Conservation (phyloP, 768 basidiomycete genomes). For the Boletus vinaceobasis region DNA sequence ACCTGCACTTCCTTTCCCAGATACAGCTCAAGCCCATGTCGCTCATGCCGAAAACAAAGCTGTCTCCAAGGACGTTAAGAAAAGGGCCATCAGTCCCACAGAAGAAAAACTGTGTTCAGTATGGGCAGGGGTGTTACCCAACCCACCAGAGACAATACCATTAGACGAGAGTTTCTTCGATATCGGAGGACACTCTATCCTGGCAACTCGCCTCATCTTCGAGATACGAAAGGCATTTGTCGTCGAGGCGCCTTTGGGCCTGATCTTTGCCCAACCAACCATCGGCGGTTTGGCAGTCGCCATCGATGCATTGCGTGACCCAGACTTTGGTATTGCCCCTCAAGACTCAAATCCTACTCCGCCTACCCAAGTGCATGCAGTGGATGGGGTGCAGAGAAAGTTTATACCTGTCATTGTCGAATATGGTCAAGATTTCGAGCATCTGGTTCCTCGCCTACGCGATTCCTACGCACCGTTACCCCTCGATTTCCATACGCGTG, state of each 20-base stretch:
- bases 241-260: constrained; percentile 83
- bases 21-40: constrained; percentile 66
- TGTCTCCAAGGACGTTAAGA: constrained; percentile 25
- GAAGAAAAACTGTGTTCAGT: constrained; percentile 80
- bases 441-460: constrained; percentile 55
- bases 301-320: constrained; percentile 70
- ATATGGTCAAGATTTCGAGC: constrained; percentile 78
- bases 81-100: constrained; percentile 54
- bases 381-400: constrained; percentile 16
- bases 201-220: constrained; percentile 95
- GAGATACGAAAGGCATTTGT: constrained; percentile 92
- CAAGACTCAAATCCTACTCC: constrained; percentile 24
- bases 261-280: constrained; percentile 90
- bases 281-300: constrained; percentile 72
- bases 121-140: constrained; percentile 81
- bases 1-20: constrained; percentile 96
- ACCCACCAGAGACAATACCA: constrained; percentile 72
- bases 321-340: constrained; percentile 71
- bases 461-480: constrained; percentile 60
- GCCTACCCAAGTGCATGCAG: constrained; percentile 11
- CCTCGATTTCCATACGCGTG: constrained; percentile 47
- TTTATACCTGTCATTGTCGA: constrained; percentile 40
- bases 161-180: constrained; percentile 97
- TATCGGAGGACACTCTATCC: constrained; percentile 95
- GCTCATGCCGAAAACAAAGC: constrained; percentile 41